These are phyloP conservation scores for Gamsiella multidivaricata DNA, from an alignment of 192 early-diverging fungal genomes.

Conservation along the genomic window DNA sequence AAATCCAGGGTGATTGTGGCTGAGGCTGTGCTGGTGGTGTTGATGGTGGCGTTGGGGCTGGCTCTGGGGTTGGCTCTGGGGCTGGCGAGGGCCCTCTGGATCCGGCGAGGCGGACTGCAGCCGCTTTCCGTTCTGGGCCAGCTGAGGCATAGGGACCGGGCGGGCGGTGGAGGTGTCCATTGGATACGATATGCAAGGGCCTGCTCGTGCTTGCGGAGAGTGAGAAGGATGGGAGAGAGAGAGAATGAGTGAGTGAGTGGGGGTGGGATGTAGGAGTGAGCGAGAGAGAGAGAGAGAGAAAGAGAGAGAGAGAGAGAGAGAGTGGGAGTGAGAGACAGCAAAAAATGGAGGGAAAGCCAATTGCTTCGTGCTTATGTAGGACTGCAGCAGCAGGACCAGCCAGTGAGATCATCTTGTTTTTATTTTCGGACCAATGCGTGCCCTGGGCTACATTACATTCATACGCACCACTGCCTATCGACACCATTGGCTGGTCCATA, in stretches of 20 bases:
- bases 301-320: background rate
- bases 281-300: conserved; percentile 1
- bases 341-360: background rate
- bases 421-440: no score
- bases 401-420: no score
- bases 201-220: no score
- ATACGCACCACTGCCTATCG: no score
- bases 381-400: no score
- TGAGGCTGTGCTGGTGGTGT: background rate
- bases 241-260: background rate
- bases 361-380: background rate
- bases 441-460: background rate
- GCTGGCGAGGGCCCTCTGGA: background rate
- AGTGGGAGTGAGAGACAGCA: background rate
- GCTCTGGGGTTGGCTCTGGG: background rate
- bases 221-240: background rate
- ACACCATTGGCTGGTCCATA: background rate
- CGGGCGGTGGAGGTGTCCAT: conserved; percentile 18
- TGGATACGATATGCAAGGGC: background rate
- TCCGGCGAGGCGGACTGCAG: background rate
- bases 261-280: background rate
- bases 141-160: conserved; percentile 1
- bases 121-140: background rate
- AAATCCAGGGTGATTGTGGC: background rate
- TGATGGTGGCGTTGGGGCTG: background rate